Evolutionary conservation across 2,329 filamentous ascomycete species (phyloP), one percentile per base, ranked within the genome.

Genomic region (Ophiocordyceps camponoti-floridani): DNA sequence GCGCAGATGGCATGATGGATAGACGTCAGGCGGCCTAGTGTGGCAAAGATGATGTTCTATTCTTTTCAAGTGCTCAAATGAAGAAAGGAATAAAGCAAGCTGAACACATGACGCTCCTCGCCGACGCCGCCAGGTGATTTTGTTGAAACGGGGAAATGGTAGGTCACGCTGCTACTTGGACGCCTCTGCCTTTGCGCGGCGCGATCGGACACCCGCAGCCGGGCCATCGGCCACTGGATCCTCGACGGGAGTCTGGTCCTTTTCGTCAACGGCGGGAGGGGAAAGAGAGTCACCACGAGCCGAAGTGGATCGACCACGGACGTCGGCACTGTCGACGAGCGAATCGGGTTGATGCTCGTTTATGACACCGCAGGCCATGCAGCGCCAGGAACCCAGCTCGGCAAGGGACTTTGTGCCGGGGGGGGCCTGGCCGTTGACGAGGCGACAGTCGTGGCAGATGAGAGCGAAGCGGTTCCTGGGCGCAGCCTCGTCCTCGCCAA

Each of bases 381-480:
- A 98, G 48, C 80, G 78, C 91, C 91, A 98, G 48, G 71, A 70
- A 2, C 89, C 91, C 1, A 98, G 56, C 44, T 95, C 88, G 37
- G 84, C 77, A 1, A 89, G 64, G 0, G 70, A 75, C 52, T 77
- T 82, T 0, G 83, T 80, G 1, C 91, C 91, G 0, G 91, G 89
- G 2, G 91, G 88, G 4, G 91, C 91, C 58, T 95, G 91, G 0
- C 93, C 91, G 58, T 98, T 98, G 42, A 98, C 88, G 1, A 95
- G 73, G 28, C 85, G 73, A 59, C 91, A 98, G 37, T 73, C 69
- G 30, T 68, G 62, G 63, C 91, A 98, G 45, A 98, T 85, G 50
- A 98, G 68, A 8, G 79, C 89, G 47, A 94, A 77, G 16, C 91
- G 79, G 61, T 96, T 96, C 66, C 87, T 93, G 2, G 89, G 77